Base-by-base conservation (phyloP, 495 filamentous ascomycete genomes). In the Daldinia decipiens region DNA sequence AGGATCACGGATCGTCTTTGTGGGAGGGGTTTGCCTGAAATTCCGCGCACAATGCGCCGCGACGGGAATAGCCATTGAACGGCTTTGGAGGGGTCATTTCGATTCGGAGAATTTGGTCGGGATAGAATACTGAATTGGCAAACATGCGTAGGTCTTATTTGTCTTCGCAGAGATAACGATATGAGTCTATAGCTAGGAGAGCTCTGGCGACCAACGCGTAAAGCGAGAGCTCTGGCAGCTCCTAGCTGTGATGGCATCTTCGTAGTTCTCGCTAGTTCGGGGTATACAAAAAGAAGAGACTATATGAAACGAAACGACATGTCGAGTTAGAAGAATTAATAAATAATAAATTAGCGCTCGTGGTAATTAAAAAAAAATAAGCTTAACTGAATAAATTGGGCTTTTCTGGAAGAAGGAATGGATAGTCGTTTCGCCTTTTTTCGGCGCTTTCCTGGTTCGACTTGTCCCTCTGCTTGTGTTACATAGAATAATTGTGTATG, bases 1-100 rank as follows among this genome's bases (percentile, higher is more conserved):
- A 86, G 70, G 3, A 83, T 27, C 32, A 73, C 75, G 4, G 81
- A 84, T 62, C 73, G 80, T 39, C 69, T 52, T 65, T 81, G 81
- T 0, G 84, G 85, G 11, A 86, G 79, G 11, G 85, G 84, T 67
- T 76, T 80, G 17, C 82, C 84, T 0, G 84, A 86, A 11, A 87
- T 73, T 34, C 74, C 68, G 63, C 82, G 82, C 31, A 55, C 58
- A 15, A 57, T 45, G 36, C 39, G 67, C 40, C 51, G 62, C 45
- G 73, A 27, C 3, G 71, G 62, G 60, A 57, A 70, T 5, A 68
- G 62, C 56, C 57, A 50, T 68, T 70, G 70, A 3, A 39, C 56
- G 0, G 43, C 17, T 57, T 56, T 75, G 36, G 67, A 12, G 57
- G 62, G 43, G 53, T 32, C 36, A 38, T 29, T 62, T 54, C 40